Evolutionary conservation across 208 protist genomes (phyloP).

Genomic region (Leishmania lainsoni): DNA sequence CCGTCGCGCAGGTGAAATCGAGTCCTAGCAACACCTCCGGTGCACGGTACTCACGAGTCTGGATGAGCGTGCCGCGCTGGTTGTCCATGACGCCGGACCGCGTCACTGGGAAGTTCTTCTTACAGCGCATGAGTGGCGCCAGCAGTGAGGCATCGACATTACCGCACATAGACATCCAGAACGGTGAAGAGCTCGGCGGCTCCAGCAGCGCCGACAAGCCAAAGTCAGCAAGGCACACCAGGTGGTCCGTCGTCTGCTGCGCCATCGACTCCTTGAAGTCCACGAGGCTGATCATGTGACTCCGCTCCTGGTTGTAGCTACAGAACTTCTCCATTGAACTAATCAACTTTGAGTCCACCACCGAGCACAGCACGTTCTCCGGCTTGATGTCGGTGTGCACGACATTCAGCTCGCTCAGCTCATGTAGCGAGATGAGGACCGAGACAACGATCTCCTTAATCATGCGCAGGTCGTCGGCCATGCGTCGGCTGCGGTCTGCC

Average conservation of each 20-base stretch:
- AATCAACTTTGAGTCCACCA: conserved; percentile 67
- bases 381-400: conserved; percentile 95
- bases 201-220: conserved; percentile 76
- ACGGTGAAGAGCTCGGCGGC: conserved; percentile 24
- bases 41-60: conserved; percentile 92
- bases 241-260: conserved; percentile 46
- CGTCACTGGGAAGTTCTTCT: conserved; percentile 65
- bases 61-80: conserved; percentile 72
- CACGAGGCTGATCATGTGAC: conserved; percentile 35
- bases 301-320: conserved; percentile 54
- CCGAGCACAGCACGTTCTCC: conserved; percentile 85
- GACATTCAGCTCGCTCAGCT: conserved; percentile 73
- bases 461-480: conserved; percentile 56
- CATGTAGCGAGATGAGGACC: conserved; percentile 67
- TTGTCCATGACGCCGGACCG: conserved; percentile 66
- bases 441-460: conserved; percentile 82
- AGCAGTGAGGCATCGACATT: conserved; percentile 30
- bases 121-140: conserved; percentile 43
- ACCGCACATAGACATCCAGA: conserved; percentile 19
- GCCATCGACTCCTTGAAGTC: conserved; percentile 26
- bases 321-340: conserved; percentile 71
- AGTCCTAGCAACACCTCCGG: conserved; percentile 90
- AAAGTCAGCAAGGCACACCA: conserved; percentile 79
- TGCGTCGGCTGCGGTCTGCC: conserved; percentile 44
- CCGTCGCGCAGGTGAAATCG: conserved; percentile 85